These are phyloP conservation scores for Seiridium cupressi DNA, from an alignment of 2,329 filamentous ascomycete genomes.

Conservation along the genomic window DNA sequence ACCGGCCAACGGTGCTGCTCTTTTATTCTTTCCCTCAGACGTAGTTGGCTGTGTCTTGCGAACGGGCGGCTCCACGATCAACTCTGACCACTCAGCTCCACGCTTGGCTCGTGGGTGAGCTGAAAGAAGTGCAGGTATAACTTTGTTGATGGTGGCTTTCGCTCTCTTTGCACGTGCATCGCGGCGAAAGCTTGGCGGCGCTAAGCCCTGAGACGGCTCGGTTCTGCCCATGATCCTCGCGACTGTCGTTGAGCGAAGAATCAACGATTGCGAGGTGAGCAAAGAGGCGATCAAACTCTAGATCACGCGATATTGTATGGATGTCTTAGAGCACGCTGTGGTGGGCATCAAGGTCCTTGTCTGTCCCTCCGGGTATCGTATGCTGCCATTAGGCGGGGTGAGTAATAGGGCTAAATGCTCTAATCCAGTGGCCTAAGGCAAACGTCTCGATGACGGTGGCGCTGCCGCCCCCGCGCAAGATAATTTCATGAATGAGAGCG, in stretches of 20 bases:
- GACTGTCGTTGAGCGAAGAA: not conserved
- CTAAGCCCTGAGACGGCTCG: conserved; percentile 25
- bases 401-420: no score
- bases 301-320: no score
- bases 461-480: no score
- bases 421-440: no score
- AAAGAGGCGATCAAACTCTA: no score
- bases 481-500: no score
- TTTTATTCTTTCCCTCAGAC: not conserved
- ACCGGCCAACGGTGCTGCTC: not conserved
- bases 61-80: conserved; percentile 35
- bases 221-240: conserved; percentile 24
- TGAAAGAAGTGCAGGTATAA: conserved; percentile 54
- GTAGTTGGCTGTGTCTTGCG: not conserved
- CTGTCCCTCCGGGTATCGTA: no score
- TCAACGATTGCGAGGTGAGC: not conserved
- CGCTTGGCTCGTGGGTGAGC: conserved; percentile 53
- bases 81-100: conserved; percentile 50
- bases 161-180: conserved; percentile 49
- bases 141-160: conserved; percentile 56
- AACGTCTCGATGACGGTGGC: no score
- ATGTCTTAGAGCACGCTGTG: no score
- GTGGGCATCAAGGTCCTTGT: no score
- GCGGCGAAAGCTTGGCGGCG: conserved; percentile 26
- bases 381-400: no score